Evolutionary conservation across 805 yeast genomes (phyloP).

Genomic region (Ogataea siamensis): DNA sequence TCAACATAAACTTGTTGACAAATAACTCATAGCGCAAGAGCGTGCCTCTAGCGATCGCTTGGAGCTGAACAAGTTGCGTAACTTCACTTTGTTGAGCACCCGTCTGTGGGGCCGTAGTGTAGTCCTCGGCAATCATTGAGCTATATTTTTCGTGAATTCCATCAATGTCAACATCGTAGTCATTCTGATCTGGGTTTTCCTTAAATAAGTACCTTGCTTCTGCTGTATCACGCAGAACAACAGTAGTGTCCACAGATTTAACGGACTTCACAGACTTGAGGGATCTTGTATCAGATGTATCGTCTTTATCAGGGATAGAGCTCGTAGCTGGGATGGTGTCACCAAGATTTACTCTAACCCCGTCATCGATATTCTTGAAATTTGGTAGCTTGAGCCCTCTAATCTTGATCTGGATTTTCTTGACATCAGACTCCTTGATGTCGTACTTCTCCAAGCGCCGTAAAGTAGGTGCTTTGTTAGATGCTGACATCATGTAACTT

Average conservation of each 20-base stretch:
- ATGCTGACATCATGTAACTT: conserved; percentile 64
- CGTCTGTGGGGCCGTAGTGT: conserved; percentile 17
- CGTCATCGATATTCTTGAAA: conserved; percentile 47
- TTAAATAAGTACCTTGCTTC: conserved; percentile 26
- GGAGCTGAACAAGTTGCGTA: conserved; percentile 41
- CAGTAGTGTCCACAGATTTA: conserved; percentile 1
- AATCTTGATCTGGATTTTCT: conserved; percentile 64
- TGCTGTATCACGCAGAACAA: conserved; percentile 17
- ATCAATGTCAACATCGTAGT: conserved; percentile 25
- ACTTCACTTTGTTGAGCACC: conserved; percentile 4
- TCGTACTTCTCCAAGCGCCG: conserved; percentile 56
- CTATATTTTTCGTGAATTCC: conserved; percentile 32
- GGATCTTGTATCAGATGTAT: no score
- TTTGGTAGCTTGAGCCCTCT: conserved; percentile 73
- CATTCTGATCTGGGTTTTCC: conserved; percentile 16
- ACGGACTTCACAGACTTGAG: background rate
- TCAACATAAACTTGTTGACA: conserved; percentile 60
- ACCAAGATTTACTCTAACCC: conserved; percentile 34
- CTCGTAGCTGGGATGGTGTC: no score
- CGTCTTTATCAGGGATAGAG: conserved; percentile 2
- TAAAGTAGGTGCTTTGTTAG: conserved; percentile 58
- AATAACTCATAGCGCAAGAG: conserved; percentile 60
- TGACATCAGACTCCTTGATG: conserved; percentile 68
- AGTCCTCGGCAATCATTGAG: conserved; percentile 23
- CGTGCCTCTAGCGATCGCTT: conserved; percentile 70